phyloP scores from a whole-genome alignment of 192 early-diverging fungal species.

The Cetraspora pellucida region DNA sequence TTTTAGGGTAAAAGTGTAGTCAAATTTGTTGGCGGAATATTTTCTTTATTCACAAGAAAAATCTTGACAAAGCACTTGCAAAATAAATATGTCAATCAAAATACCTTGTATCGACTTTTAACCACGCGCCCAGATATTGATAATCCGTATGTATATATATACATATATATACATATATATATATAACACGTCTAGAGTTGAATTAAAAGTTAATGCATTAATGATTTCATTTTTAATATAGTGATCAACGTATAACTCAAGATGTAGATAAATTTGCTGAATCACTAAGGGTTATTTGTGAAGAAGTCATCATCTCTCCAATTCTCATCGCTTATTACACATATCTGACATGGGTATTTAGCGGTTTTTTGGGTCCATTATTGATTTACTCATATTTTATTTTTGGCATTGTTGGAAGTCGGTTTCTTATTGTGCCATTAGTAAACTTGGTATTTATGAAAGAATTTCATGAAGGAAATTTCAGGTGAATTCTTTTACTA shows the following conservation, averaged over 20 bases:
- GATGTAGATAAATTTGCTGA: conserved; percentile 84
- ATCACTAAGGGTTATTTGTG: conserved; percentile 55
- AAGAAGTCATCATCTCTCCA: conserved; percentile 72
- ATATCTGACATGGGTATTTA: conserved; percentile 64
- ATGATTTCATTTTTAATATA: conserved; percentile 26
- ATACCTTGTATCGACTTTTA: conserved; percentile 61
- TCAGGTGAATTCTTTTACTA: neutral
- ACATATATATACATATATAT: too few species aligned
- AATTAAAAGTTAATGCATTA: too few species aligned
- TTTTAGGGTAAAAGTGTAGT: conserved; percentile 59
- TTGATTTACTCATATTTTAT: conserved; percentile 76
- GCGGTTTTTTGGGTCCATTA: conserved; percentile 68
- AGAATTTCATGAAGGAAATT: conserved; percentile 82
- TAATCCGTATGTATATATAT: conserved; percentile 60
- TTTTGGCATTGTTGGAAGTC: conserved; percentile 60
- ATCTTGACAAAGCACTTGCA: conserved; percentile 69
- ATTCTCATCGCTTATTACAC: conserved; percentile 81
- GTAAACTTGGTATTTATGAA: conserved; percentile 71
- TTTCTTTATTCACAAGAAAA: conserved; percentile 64
- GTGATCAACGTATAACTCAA: conserved; percentile 88
- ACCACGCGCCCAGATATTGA: conserved; percentile 57
- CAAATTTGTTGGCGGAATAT: conserved; percentile 61
- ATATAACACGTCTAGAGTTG: too few species aligned
- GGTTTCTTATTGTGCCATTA: conserved; percentile 72
- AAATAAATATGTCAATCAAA: conserved; percentile 59